Evolutionary conservation across 495 filamentous ascomycete species (phyloP), one percentile per base, ranked within the genome.

Genomic region (Xylaria grammica): DNA sequence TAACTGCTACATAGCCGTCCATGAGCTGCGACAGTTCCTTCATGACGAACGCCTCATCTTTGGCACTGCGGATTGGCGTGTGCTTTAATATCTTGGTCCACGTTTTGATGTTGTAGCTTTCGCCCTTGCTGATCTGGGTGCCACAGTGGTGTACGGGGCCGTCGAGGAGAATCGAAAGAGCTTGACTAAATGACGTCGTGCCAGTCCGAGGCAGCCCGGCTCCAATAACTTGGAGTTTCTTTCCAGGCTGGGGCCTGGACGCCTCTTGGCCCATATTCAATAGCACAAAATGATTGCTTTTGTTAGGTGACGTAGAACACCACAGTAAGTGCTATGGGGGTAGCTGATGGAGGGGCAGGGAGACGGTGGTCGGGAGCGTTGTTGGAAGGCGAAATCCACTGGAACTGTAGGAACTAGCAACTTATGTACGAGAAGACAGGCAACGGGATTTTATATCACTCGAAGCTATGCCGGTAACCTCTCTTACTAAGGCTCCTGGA

Each of bases 121-220:
- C 62, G 32, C 70, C 70, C 34, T 68, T 63, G 26, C 65, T 60
- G 40, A 71, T 51, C 26, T 74, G 67, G 2, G 74, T 75, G 53
- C 73, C 75, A 40, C 72, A 66, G 52, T 79, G 78, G 40, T 71
- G 75, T 49, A 77, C 77, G 1, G 75, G 72, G 4, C 69, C 75
- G 22, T 77, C 68, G 32, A 82, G 74, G 30, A 84, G 78, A 49
- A 75, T 79, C 27, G 72, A 67, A 0, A 83, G 66, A 3, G 82
- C 82, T 36, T 66, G 63, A 55, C 74, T 78, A 63, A 85, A 77
- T 19, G 79, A 84, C 7, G 78, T 73, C 11, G 81, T 81, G 20
- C 80, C 81, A 7, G 80, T 83, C 40, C 81, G 75, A 27, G 82
- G 74, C 8, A 82, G 72, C 1, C 81, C 80, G 51, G 82, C 81